A percentile compares a stretch with the other conserved stretches of the same genome.
Conservation (phyloP, 1,284 basidiomycete species). For the Peniophora sp. region DNA sequence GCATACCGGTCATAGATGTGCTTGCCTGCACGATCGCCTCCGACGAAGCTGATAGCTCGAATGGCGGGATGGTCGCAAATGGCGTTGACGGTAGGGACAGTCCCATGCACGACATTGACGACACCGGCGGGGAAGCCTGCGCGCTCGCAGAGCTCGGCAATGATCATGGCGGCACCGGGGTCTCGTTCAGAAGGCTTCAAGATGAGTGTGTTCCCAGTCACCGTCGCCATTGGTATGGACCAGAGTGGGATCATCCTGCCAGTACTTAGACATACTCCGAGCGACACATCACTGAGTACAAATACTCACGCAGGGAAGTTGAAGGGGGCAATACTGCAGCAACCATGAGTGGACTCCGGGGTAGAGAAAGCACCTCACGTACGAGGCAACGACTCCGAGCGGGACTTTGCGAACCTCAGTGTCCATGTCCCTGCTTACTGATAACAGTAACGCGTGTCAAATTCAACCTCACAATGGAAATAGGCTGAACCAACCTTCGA, state of each 20-base stretch:
- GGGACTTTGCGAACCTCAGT: slow-evolving; percentile 79
- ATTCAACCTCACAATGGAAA: background rate
- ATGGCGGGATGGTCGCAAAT: slow-evolving; percentile 91
- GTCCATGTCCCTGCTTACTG: slow-evolving; percentile 96
- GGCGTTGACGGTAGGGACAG: slow-evolving; percentile 84
- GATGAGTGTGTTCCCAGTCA: slow-evolving; percentile 92
- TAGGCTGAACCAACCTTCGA: slow-evolving; percentile 72
- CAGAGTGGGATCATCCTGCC: slow-evolving; percentile 92
- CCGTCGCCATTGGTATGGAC: slow-evolving; percentile 85
- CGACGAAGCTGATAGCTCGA: slow-evolving; percentile 97
- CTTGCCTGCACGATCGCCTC: slow-evolving; percentile 87
- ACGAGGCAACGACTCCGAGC: slow-evolving; percentile 75
- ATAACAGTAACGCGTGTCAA: slow-evolving; percentile 4
- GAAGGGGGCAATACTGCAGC: slow-evolving; percentile 77
- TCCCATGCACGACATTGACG: slow-evolving; percentile 86
- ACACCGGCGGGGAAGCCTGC: slow-evolving; percentile 80
- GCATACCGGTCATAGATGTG: slow-evolving; percentile 86
- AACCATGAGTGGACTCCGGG: background rate
- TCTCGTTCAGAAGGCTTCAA: slow-evolving; percentile 96
- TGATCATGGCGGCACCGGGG: slow-evolving; percentile 95
- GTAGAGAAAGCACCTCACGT: slow-evolving; percentile 5
- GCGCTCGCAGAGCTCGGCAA: slow-evolving; percentile 86
- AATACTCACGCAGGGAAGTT: slow-evolving; percentile 83
- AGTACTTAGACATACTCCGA: background rate
- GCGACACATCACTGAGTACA: background rate